These are phyloP conservation scores for Magnusiomyces fungicola DNA, from an alignment of 1,139 yeast species.

Conservation along the genomic window DNA sequence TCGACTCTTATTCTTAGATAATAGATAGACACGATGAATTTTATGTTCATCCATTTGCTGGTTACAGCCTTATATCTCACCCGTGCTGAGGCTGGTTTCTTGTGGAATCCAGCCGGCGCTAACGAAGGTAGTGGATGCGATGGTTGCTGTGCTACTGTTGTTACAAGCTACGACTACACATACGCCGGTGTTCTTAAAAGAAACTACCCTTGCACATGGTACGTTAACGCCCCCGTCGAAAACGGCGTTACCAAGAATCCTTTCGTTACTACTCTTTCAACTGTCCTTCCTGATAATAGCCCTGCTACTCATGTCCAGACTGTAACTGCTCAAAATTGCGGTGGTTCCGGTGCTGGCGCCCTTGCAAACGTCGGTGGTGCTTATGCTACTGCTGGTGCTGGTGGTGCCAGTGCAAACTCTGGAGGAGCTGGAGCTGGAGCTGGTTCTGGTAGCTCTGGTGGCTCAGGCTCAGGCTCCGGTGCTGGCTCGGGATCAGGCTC, in stretches of 20 bases:
- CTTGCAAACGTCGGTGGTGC: neutral
- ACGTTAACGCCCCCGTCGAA: slow-evolving; percentile 24
- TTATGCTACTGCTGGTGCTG: slow-evolving; percentile 4
- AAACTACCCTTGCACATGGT: slow-evolving; percentile 23
- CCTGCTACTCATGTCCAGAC: slow-evolving; percentile 10
- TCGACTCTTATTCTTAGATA: neutral
- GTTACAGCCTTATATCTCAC: slow-evolving; percentile 1
- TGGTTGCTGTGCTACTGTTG: slow-evolving; percentile 26
- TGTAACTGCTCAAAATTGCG: slow-evolving; percentile 11
- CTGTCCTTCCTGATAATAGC: slow-evolving; percentile 21
- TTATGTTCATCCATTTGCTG: neutral
- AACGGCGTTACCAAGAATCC: slow-evolving; percentile 22
- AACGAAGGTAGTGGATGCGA: slow-evolving; percentile 20
- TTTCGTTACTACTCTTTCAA: slow-evolving; percentile 25
- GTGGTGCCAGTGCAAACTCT: neutral
- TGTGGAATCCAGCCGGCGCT: slow-evolving; percentile 21
- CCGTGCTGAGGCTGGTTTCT: slow-evolving; percentile 20
- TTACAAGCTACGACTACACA: slow-evolving; percentile 20
- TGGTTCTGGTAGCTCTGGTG: slow-evolving; percentile 1
- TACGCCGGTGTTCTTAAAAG: slow-evolving; percentile 18
- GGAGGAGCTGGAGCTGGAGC: slow-evolving; percentile 5
- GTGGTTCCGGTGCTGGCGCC: slow-evolving; percentile 2
- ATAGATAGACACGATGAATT: neutral
- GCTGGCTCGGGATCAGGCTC: slow-evolving; percentile 3
- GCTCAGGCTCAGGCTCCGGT: slow-evolving; percentile 5